Percentiles rank a stretch among this genome's conserved stretches.
phyloP scores from a whole-genome alignment of 169 alveolate species.

The Nephromyces sp. region DNA sequence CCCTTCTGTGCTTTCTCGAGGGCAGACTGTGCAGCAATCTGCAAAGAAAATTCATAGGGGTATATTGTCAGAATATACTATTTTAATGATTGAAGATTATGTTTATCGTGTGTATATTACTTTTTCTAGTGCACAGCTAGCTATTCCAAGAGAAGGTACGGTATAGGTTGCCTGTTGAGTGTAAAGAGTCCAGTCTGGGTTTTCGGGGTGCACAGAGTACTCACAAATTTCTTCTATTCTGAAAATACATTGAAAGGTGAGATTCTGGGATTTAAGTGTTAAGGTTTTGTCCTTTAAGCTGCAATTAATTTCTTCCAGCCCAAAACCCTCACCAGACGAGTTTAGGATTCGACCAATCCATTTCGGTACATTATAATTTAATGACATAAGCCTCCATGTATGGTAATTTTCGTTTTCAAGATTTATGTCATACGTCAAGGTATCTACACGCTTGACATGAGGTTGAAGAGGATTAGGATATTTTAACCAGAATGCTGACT shows the following conservation, averaged over 20 bases:
- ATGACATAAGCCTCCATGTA: constrained; percentile 13
- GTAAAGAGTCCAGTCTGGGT: constrained; percentile 25
- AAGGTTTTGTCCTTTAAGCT: neutral
- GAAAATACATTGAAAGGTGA: constrained; percentile 19
- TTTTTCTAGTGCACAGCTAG: constrained; percentile 13
- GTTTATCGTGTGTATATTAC: too few relatives aligned
- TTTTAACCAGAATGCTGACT: constrained; percentile 24
- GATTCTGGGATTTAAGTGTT: constrained; percentile 11
- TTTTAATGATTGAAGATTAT: too few relatives aligned
- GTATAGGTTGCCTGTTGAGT: constrained; percentile 18
- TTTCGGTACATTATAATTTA: constrained; percentile 7
- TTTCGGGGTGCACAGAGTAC: constrained; percentile 16
- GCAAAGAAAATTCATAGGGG: too few relatives aligned
- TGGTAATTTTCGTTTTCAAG: neutral
- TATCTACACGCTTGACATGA: constrained; percentile 27
- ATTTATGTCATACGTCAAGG: constrained; percentile 6
- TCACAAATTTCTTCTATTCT: constrained; percentile 19
- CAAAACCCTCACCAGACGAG: neutral
- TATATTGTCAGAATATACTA: too few relatives aligned
- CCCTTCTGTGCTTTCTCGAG: neutral
- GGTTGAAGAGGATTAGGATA: constrained; percentile 29
- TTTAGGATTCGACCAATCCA: neutral
- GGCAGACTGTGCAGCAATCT: neutral
- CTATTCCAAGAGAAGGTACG: constrained; percentile 11
- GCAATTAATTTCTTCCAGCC: neutral